Conservation (phyloP, 2,329 filamentous ascomycete genomes). For the Epichloe aotearoae region DNA sequence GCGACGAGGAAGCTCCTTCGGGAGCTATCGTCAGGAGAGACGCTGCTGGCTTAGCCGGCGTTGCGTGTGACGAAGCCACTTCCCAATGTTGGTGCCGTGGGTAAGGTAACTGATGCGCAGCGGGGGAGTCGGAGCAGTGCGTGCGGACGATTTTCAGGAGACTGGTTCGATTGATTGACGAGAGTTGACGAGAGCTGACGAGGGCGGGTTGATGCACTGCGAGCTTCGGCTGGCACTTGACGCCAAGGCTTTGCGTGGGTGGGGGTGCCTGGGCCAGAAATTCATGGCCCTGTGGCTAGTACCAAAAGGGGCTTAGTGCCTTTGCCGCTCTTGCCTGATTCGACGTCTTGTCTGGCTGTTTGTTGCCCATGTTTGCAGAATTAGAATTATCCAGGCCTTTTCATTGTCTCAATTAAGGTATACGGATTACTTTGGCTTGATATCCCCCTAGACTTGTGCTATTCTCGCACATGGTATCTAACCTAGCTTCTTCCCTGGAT, state of each 20-base stretch:
- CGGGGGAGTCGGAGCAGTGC: too few species aligned
- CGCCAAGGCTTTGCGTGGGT: background rate
- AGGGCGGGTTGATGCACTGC: background rate
- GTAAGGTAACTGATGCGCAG: background rate
- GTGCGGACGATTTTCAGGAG: background rate
- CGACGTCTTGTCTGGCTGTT: too few species aligned
- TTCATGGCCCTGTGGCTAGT: too few species aligned
- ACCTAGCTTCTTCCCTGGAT: too few species aligned
- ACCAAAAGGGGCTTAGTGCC: background rate
- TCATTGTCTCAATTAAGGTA: too few species aligned
- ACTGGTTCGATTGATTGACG: background rate
- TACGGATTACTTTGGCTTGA: too few species aligned
- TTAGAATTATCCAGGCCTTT: too few species aligned
- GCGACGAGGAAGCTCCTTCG: conserved; percentile 18
- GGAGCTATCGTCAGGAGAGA: conserved; percentile 2
- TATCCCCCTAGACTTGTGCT: too few species aligned
- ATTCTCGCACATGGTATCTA: too few species aligned
- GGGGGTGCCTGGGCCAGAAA: background rate
- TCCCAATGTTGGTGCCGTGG: background rate
- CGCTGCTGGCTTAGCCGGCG: background rate
- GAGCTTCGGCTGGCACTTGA: background rate
- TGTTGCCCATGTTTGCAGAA: too few species aligned
- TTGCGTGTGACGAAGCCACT: background rate
- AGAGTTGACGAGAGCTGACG: background rate
- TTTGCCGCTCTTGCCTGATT: background rate